Evolutionary conservation across 352 stramenopile genomes (phyloP), one percentile per base, ranked within the genome.

Genomic region (Elongisporangium undulatum): DNA sequence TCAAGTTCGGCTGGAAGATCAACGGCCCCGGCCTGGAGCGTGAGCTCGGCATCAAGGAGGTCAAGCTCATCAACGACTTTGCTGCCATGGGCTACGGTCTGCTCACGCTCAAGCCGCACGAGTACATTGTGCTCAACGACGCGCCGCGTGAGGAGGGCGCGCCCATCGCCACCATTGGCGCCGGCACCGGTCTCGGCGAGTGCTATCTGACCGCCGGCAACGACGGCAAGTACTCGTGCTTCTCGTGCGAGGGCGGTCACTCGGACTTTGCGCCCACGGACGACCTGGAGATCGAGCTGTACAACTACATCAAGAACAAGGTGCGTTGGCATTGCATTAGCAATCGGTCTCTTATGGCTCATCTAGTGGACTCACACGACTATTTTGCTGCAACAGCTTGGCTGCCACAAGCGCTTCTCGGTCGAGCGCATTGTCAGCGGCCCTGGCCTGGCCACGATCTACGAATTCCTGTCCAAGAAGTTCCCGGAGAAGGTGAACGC

Each of bases 41-140:
- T n/a, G 81, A 90, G 74, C 71, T 92, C 51, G 87, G 77, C 51
- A 97, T 98, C 64, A 71, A 78, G 39, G 79, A 72, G 6, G 94
- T 97, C 55, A 88, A 88, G 50, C 85, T 99, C 34, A 96, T 99
- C 54, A 98, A 98, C 69, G 97, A 99, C 74, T 99, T 99, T 77
- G 94, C 97, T 0, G 97, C 94, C 24, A 97, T 98, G 72, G 97
- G 97, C 50, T 99, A 99, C 75, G 97, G 97, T 16, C 82, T 98
- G 34, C 75, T 99, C 4, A 98, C 96, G 57, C 74, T 99, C 22
- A 89, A 97, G 71, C 72, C 85, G 41, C 79, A 97, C 53, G 89
- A 96, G 62, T 97, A 98, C 72, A 92, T 96, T 58, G 67, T 95
- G 38, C 79, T 93, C n/a, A 93, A 97, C 64, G 83, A 94, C 51